Percentiles rank a stretch among this genome's conserved stretches.
Conservation (phyloP, 257 asterid genomes). For the Cruciata laevipes region DNA sequence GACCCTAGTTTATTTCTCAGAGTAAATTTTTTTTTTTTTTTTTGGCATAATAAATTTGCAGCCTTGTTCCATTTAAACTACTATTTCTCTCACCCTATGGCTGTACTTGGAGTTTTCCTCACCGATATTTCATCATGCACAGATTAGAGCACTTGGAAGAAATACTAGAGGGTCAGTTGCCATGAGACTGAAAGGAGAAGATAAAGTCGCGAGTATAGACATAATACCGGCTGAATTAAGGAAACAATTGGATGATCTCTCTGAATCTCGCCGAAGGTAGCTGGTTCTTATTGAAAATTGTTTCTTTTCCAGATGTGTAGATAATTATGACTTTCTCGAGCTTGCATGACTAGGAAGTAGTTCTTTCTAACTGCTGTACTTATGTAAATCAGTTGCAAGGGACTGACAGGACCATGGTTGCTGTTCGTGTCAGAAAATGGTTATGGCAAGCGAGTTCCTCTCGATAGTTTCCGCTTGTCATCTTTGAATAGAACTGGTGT, state of each 20-base stretch:
- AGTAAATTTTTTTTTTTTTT: not conserved
- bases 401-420: constrained; percentile 79
- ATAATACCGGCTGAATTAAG: constrained; percentile 69
- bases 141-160: constrained; percentile 91
- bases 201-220: constrained; percentile 94
- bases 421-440: constrained; percentile 88
- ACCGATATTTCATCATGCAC: constrained; percentile 20
- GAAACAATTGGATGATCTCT: constrained; percentile 35
- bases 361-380: not conserved
- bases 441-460: constrained; percentile 88
- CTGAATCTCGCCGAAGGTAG: constrained; percentile 34
- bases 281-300: constrained; percentile 17
- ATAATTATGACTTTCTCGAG: not conserved
- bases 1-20: not conserved
- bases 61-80: not conserved
- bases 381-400: constrained; percentile 38
- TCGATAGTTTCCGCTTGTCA: constrained; percentile 61
- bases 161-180: constrained; percentile 89
- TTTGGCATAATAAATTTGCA: not conserved
- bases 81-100: not conserved
- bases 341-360: not conserved
- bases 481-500: constrained; percentile 75
- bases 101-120: not conserved
- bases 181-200: constrained; percentile 80
- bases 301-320: not conserved